These are phyloP conservation scores for Malassezia sympodialis DNA, from an alignment of 1,284 basidiomycete species.

Conservation along the genomic window DNA sequence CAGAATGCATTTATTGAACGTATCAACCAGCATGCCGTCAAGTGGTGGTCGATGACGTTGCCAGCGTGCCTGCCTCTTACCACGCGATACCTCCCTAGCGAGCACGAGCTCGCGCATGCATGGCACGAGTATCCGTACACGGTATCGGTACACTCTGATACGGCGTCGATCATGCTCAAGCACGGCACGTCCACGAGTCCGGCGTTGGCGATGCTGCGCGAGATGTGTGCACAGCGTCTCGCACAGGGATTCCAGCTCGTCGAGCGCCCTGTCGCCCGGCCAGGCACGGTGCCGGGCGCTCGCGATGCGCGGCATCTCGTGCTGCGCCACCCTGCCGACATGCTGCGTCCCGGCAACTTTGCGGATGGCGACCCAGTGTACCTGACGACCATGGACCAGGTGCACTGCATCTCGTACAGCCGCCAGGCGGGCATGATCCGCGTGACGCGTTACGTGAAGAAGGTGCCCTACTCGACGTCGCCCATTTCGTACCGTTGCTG, in stretches of 20 bases:
- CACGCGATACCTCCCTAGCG: slow-evolving; percentile 56
- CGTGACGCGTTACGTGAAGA: slow-evolving; percentile 73
- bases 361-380: slow-evolving; percentile 59
- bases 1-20: slow-evolving; percentile 73
- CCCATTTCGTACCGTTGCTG: slow-evolving; percentile 72
- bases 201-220: slow-evolving; percentile 65
- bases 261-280: slow-evolving; percentile 20
- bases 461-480: slow-evolving; percentile 57
- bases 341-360: slow-evolving; percentile 43
- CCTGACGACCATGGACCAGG: slow-evolving; percentile 86
- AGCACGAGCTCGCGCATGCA: slow-evolving; percentile 31
- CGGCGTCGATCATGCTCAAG: slow-evolving; percentile 42
- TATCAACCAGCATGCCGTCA: slow-evolving; percentile 73
- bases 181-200: slow-evolving; percentile 58
- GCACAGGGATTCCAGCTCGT: slow-evolving; percentile 96
- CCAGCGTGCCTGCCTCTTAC: slow-evolving; percentile 73
- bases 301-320: slow-evolving; percentile 21
- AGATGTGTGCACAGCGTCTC: slow-evolving; percentile 83
- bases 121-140: slow-evolving; percentile 47
- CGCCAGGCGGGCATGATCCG: slow-evolving; percentile 70
- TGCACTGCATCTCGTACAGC: slow-evolving; percentile 76
- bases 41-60: slow-evolving; percentile 69
- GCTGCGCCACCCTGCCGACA: slow-evolving; percentile 39
- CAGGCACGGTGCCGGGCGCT: slow-evolving; percentile 15
- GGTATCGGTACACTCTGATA: slow-evolving; percentile 37